Base-by-base conservation (phyloP, 331 rosid genomes). In the Cucumis variabilis region DNA sequence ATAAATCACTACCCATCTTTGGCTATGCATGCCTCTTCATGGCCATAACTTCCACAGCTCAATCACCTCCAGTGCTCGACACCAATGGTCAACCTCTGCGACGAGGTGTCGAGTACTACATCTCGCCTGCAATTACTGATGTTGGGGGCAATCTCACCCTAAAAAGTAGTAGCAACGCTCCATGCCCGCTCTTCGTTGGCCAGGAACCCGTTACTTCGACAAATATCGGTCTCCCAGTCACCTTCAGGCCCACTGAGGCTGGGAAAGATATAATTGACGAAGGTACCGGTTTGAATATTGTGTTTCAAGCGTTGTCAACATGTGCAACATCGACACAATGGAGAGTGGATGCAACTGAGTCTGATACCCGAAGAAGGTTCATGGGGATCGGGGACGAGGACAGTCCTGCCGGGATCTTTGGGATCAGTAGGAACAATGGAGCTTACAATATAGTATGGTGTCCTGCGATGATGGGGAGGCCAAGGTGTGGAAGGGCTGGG, bases 21-120 rank as follows among this genome's bases (percentile, higher is more conserved):
- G 19, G 80, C 80, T 85, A 12, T 28, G 1, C 28, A 4, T 69
- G 48, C 25, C 68, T 67, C 41, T 69, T 85, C 67, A 69, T 85
- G 50, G 87, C 80, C 80, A 85, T 69, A 67, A 46, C 80, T 85
- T 85, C 67, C 44, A 66, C 28, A 68, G 87, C 87, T 70, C 87
- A 85, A 69, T 3, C 23, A 3, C 77, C 84, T 53, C 67, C 76
- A 0, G 87, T 84, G 50, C 78, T 84, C 3, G 87, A 84, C 65
- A 84, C 87, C 11, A 6, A 55, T 5, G 79, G 87, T 50, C 87
- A 48, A 46, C 37, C 87, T 21, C 66, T 84, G 1, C 37, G 20
- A 68, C 87, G 87, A 2, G 87, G 87, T 23, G 66, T 84, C 5
- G 66, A 84, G 65, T 84, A 84, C 79, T 84, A 37, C 65, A 84